Evolutionary conservation across 306 rosid genomes (phyloP).

Genomic region (Cicer chorassanicum): DNA sequence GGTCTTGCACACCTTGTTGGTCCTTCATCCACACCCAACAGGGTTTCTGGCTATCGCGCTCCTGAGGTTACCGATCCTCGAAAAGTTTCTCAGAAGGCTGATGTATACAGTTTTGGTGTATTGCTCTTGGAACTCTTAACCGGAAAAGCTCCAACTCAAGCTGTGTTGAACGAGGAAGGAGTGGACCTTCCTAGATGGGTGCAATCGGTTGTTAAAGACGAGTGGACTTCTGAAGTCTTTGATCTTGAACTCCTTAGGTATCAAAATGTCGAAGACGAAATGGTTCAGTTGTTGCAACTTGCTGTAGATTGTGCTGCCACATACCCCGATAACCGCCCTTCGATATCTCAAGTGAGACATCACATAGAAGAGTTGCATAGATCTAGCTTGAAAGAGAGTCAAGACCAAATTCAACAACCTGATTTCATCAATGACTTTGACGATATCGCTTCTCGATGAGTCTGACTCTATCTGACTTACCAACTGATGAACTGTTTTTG

Average conservation of each 20-base stretch:
- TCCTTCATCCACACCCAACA: conserved; percentile 64
- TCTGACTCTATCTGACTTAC: not conserved
- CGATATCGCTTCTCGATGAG: conserved; percentile 50
- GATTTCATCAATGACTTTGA: conserved; percentile 50
- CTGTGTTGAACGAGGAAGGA: conserved; percentile 69
- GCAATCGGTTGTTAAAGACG: conserved; percentile 68
- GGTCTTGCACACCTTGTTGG: conserved; percentile 75
- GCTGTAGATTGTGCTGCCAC: conserved; percentile 70
- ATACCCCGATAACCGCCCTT: conserved; percentile 70
- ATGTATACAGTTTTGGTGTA: conserved; percentile 72
- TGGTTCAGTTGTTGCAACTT: conserved; percentile 69
- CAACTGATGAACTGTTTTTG: no score
- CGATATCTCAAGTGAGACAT: conserved; percentile 58
- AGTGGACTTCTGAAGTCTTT: conserved; percentile 70
- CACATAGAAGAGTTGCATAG: conserved; percentile 57
- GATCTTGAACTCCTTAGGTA: conserved; percentile 65
- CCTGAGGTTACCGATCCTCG: conserved; percentile 74
- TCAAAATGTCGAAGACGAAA: conserved; percentile 67
- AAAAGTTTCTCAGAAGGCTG: conserved; percentile 70
- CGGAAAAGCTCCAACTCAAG: conserved; percentile 72
- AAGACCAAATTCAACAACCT: conserved; percentile 52
- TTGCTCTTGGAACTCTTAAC: conserved; percentile 71
- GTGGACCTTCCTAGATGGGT: conserved; percentile 83
- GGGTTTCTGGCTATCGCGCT: conserved; percentile 72
- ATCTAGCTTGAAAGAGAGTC: conserved; percentile 50